Percentiles rank a stretch among this genome's conserved stretches.
Conservation (phyloP, 306 rosid species). For the Cicer chorassanicum region DNA sequence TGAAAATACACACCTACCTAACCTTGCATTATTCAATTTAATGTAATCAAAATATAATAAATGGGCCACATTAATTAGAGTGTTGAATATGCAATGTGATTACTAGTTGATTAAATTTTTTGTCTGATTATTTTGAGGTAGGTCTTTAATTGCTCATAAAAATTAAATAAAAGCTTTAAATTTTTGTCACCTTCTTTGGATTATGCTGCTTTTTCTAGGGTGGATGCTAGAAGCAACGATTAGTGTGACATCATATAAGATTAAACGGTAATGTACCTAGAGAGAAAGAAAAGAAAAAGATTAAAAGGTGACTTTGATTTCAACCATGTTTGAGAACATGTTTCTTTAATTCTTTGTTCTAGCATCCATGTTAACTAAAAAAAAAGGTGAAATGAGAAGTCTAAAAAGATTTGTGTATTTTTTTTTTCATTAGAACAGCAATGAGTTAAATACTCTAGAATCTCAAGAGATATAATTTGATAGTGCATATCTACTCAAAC, state of each 20-base stretch:
- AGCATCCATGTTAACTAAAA: conserved; percentile 14
- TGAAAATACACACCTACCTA: conserved; percentile 58
- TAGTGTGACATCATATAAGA: conserved; percentile 31
- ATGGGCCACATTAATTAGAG: conserved; percentile 48
- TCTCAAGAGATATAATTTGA: no score
- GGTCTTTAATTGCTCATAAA: conserved; percentile 8
- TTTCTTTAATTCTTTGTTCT: conserved; percentile 30
- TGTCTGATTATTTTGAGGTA: conserved; percentile 41
- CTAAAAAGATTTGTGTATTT: conserved; percentile 22
- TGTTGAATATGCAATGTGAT: conserved; percentile 43
- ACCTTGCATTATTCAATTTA: conserved; percentile 51
- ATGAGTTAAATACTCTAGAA: no score
- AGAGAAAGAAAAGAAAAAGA: not conserved
- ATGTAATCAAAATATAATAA: conserved; percentile 44
- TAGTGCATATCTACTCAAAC: no score
- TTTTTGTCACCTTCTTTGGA: conserved; percentile 16
- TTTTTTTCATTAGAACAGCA: not conserved
- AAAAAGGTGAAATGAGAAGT: not conserved
- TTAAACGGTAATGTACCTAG: conserved; percentile 10
- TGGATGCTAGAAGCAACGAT: conserved; percentile 28
- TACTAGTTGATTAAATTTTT: conserved; percentile 3
- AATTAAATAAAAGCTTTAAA: not conserved
- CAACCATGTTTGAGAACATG: conserved; percentile 37
- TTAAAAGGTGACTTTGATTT: conserved; percentile 39
- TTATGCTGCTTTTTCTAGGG: conserved; percentile 39